Conservation (phyloP, 208 protist species). For the Wallacemonas sp. region DNA sequence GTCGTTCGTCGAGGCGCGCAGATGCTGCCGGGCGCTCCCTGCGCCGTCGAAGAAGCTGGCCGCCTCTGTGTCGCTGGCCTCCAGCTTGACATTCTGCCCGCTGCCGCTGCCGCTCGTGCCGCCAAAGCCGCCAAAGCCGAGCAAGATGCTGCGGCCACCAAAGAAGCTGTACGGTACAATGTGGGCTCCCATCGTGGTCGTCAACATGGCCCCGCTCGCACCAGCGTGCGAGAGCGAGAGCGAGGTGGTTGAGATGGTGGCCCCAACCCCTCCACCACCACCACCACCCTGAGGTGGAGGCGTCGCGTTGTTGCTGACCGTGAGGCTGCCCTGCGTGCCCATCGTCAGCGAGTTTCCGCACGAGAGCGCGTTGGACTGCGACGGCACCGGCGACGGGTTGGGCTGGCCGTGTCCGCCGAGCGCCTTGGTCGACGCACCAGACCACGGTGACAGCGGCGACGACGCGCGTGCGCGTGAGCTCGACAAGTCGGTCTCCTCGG, state of each 20-base stretch:
- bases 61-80: background rate
- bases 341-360: background rate
- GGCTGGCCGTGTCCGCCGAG: background rate
- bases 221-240: too few species aligned
- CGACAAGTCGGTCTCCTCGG: background rate
- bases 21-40: background rate
- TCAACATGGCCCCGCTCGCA: too few species aligned
- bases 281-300: too few species aligned
- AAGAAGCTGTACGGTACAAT: slow-evolving; percentile 9
- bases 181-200: background rate
- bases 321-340: background rate
- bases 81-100: background rate
- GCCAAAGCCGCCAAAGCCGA: background rate
- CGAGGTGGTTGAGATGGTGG: too few species aligned
- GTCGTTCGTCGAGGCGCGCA: slow-evolving; percentile 11
- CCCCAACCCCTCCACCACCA: too few species aligned
- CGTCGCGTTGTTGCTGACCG: too few species aligned
- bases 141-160: slow-evolving; percentile 6
- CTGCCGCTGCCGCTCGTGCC: slow-evolving; percentile 5
- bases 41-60: background rate
- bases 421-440: background rate
- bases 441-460: background rate
- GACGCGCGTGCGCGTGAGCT: background rate
- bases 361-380: background rate
- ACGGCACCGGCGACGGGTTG: background rate